Percentiles rank a stretch among this genome's conserved stretches.
These are phyloP conservation scores for Neurospora sp. DNA, from an alignment of 495 filamentous ascomycete genomes.

Conservation along the genomic window DNA sequence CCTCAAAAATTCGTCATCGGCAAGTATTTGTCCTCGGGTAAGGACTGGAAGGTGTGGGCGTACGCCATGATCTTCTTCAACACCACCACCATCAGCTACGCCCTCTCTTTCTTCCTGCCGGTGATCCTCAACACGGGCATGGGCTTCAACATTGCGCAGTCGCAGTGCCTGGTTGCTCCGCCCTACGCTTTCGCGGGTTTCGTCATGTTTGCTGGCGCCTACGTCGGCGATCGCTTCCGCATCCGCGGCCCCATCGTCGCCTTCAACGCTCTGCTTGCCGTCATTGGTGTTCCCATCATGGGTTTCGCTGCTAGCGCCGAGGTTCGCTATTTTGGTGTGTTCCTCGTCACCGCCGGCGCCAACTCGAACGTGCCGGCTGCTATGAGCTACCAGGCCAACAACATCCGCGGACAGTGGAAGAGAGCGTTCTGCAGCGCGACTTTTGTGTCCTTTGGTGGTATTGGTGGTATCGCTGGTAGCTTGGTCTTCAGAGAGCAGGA, in stretches of 20 bases:
- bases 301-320: conserved; percentile 40
- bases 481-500: conserved; percentile 44
- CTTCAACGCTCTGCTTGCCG: conserved; percentile 38
- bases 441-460: conserved; percentile 47
- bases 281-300: conserved; percentile 42
- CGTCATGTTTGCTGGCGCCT: conserved; percentile 45
- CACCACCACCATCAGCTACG: conserved; percentile 50
- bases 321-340: conserved; percentile 54
- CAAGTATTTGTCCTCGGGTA: conserved; percentile 37
- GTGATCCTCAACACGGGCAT: conserved; percentile 50
- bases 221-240: conserved; percentile 46
- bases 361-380: conserved; percentile 51
- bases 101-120: conserved; percentile 59
- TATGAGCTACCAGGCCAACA: conserved; percentile 59
- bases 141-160: conserved; percentile 43
- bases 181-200: conserved; percentile 52
- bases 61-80: conserved; percentile 52
- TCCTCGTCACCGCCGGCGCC: conserved; percentile 47
- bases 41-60: conserved; percentile 52
- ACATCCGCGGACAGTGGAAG: conserved; percentile 60
- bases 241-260: conserved; percentile 48
- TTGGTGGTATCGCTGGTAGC: conserved; percentile 51
- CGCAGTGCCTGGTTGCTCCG: conserved; percentile 56
- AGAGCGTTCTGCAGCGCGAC: conserved; percentile 51
- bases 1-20: conserved; percentile 39